Percentiles rank a stretch among this genome's conserved stretches.
Conservation (phyloP, 75 land plant genomes). For the Sequoia sempervirens region DNA sequence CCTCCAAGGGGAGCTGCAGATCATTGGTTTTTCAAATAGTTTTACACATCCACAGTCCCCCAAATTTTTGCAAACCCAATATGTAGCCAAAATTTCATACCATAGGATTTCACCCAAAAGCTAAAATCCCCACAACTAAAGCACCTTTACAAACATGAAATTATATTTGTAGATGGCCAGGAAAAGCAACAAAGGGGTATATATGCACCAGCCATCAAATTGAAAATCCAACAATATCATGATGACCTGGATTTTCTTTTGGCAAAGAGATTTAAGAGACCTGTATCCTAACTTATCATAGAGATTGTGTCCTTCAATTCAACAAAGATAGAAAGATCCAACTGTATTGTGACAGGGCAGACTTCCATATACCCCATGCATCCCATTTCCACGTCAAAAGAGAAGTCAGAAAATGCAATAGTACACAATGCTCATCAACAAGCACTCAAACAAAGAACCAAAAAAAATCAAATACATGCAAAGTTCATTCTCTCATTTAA, state of each 20-base stretch:
- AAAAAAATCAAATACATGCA: background rate
- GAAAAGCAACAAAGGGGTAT: background rate
- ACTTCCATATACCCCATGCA: background rate
- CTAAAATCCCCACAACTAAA: background rate
- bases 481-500: background rate
- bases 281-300: background rate
- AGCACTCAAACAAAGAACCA: background rate
- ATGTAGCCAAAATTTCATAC: background rate
- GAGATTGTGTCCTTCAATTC: background rate
- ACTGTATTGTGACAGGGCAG: background rate
- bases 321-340: background rate
- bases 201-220: background rate
- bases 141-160: background rate
- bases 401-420: background rate
- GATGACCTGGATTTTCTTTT: background rate
- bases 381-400: background rate
- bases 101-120: too few species aligned
- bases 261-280: background rate
- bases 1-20: background rate
- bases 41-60: background rate
- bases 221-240: background rate
- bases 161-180: background rate
- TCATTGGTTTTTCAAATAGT: background rate
- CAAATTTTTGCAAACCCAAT: background rate
- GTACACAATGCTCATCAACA: background rate